Conservation (phyloP, 345 rosid species). For the Theobroma cacao region DNA sequence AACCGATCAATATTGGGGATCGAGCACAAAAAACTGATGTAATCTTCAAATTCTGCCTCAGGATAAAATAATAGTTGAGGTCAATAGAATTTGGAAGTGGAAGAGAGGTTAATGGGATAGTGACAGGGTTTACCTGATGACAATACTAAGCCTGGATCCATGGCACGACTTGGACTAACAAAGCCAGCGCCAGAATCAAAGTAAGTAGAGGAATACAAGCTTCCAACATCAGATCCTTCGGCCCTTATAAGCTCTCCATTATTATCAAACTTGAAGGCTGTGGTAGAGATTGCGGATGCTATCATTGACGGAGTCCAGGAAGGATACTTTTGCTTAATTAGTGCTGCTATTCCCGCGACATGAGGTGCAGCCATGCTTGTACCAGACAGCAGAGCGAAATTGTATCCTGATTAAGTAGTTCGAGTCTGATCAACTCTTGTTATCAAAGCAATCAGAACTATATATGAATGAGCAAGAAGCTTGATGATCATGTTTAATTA, state of each 20-base stretch:
- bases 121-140: conserved; percentile 39
- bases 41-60: no score
- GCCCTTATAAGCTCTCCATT: conserved; percentile 54
- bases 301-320: conserved; percentile 85
- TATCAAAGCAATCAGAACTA: background rate
- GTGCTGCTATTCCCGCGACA: conserved; percentile 62
- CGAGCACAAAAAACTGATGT: conserved; percentile 55
- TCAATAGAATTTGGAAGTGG: background rate
- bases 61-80: no score
- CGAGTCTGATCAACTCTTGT: conserved; percentile 9
- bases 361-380: conserved; percentile 96
- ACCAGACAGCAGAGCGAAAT: conserved; percentile 74
- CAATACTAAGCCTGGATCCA: conserved; percentile 80
- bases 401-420: conserved; percentile 38
- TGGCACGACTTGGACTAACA: conserved; percentile 59
- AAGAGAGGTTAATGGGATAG: background rate
- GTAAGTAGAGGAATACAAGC: conserved; percentile 43
- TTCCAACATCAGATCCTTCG: conserved; percentile 35
- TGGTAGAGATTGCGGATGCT: conserved; percentile 74
- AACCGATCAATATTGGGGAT: conserved; percentile 39
- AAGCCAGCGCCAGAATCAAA: conserved; percentile 78
- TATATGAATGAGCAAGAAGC: background rate
- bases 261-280: conserved; percentile 51
- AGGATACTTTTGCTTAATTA: conserved; percentile 67
- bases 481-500: conserved; percentile 3